Evolutionary conservation across 495 filamentous ascomycete species (phyloP).

Genomic region (Aspergillus bertholletiae): DNA sequence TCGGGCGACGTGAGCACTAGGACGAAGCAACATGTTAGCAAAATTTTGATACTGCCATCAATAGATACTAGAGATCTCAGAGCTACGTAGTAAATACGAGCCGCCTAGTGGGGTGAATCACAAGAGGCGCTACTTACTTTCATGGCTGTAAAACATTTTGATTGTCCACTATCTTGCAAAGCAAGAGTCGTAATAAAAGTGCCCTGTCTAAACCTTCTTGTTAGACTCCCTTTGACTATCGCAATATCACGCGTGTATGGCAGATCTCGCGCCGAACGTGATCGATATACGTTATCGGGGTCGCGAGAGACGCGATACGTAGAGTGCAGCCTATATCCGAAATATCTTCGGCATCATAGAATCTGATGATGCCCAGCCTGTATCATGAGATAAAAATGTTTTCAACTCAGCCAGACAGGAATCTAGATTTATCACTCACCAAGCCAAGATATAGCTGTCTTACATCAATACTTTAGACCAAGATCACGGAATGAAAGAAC

Average conservation of each 20-base stretch:
- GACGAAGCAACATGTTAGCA: conserved; percentile 10
- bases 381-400: not conserved
- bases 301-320: not conserved
- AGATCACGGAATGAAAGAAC: not conserved
- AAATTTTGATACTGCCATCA: not conserved
- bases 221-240: not conserved
- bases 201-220: not conserved
- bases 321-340: not conserved
- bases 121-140: conserved; percentile 55
- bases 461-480: not conserved
- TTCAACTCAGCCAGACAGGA: not conserved
- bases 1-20: conserved; percentile 82
- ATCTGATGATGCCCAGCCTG: not conserved
- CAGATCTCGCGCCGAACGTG: not conserved
- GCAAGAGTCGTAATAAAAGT: not conserved
- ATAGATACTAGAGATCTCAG: not conserved
- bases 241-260: not conserved
- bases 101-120: not conserved
- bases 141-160: conserved; percentile 89
- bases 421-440: not conserved
- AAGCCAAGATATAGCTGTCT: not conserved
- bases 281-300: not conserved
- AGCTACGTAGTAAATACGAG: not conserved
- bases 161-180: not conserved
- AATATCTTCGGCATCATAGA: not conserved